Evolutionary conservation across 129 eudicot genomes (phyloP).

Genomic region (Apium graveolens): DNA sequence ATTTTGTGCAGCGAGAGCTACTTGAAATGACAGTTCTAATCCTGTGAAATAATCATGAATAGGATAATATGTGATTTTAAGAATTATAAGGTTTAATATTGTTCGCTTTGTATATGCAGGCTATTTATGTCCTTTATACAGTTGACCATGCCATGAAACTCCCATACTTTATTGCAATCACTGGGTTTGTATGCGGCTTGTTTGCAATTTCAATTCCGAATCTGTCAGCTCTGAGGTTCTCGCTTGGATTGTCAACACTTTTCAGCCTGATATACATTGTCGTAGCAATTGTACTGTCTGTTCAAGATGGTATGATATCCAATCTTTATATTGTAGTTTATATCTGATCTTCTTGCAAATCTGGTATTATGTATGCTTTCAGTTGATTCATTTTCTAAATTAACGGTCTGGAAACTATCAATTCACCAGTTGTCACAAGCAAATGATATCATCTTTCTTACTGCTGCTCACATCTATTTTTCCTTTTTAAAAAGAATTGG

Average conservation of each 20-base stretch:
- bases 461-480: neutral
- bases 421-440: neutral
- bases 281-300: constrained; percentile 50
- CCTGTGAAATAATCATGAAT: neutral
- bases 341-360: neutral
- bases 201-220: constrained; percentile 83
- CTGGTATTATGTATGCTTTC: neutral
- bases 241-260: constrained; percentile 80
- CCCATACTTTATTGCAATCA: constrained; percentile 58
- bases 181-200: constrained; percentile 62
- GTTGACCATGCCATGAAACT: constrained; percentile 63
- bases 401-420: neutral
- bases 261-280: constrained; percentile 62
- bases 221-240: constrained; percentile 63
- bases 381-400: neutral
- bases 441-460: neutral
- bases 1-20: neutral
- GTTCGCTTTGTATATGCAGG: constrained; percentile 42
- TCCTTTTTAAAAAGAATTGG: neutral
- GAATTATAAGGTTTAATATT: neutral
- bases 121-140: constrained; percentile 48
- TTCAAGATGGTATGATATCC: constrained; percentile 62
- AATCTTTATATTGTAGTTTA: neutral
- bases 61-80: neutral
- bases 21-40: neutral